Evolutionary conservation across 495 filamentous ascomycete species (phyloP).

Genomic region (Annulohypoxylon moriforme): DNA sequence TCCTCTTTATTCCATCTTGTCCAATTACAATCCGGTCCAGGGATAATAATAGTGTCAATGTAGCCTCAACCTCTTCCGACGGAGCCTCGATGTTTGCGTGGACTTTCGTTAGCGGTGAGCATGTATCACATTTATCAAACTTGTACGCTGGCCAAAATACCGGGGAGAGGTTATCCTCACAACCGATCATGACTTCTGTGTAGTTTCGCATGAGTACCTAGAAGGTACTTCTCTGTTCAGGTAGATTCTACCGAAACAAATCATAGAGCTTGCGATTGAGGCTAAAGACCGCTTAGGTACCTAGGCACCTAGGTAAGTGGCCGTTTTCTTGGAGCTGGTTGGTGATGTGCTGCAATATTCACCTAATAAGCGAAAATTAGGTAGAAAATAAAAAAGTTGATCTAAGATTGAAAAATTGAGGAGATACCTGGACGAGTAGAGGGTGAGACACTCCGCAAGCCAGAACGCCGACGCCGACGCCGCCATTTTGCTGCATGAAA

Average conservation of each 20-base stretch:
- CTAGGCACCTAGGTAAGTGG: no score
- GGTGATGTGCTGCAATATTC: no score
- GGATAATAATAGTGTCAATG: background rate
- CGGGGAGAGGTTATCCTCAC: background rate
- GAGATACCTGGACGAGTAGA: no score
- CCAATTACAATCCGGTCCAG: background rate
- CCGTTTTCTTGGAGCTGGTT: no score
- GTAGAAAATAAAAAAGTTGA: no score
- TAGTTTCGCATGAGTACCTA: background rate
- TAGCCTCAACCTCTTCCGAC: slow-evolving; percentile 15
- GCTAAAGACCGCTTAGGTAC: no score
- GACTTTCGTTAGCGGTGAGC: background rate
- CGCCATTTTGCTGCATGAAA: background rate
- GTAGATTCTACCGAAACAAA: background rate
- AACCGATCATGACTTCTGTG: background rate
- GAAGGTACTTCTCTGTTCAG: no score
- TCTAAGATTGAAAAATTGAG: no score
- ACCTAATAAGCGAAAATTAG: no score
- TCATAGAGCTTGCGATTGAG: no score
- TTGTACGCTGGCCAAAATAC: background rate
- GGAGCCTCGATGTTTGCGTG: slow-evolving; percentile 4
- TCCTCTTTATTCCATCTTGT: background rate
- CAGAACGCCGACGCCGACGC: background rate
- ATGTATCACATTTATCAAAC: background rate
- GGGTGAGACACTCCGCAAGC: background rate